These are phyloP conservation scores for Abrus precatorius DNA, from an alignment of 306 rosid genomes.

Conservation along the genomic window DNA sequence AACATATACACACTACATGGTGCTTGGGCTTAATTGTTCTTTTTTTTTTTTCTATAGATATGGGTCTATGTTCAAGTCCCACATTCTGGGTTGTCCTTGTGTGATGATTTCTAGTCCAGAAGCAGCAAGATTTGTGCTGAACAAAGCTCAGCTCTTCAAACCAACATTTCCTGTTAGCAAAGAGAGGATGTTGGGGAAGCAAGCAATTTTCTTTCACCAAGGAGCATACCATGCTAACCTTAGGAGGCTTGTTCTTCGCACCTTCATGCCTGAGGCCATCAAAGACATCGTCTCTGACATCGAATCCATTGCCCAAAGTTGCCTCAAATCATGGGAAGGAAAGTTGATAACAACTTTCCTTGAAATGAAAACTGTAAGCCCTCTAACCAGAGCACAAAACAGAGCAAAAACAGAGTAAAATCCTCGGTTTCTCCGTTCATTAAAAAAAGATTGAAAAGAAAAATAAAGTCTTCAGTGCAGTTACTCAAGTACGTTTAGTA, in stretches of 20 bases:
- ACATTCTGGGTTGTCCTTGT: slow-evolving; percentile 92
- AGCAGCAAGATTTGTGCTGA: slow-evolving; percentile 82
- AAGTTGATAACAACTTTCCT: slow-evolving; percentile 75
- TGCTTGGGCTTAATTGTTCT: background rate
- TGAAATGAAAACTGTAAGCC: slow-evolving; percentile 87
- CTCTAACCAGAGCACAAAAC: background rate
- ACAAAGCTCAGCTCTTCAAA: slow-evolving; percentile 78
- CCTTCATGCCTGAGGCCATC: slow-evolving; percentile 76
- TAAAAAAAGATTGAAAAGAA: background rate
- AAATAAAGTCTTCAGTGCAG: too few species aligned
- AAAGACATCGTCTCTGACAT: slow-evolving; percentile 58
- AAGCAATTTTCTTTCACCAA: slow-evolving; percentile 89
- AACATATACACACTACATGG: background rate
- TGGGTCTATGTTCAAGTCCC: slow-evolving; percentile 92
- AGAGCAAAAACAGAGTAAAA: slow-evolving; percentile 8
- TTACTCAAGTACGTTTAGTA: too few species aligned
- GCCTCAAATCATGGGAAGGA: slow-evolving; percentile 81
- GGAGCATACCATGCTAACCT: slow-evolving; percentile 89
- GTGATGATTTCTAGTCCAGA: slow-evolving; percentile 91
- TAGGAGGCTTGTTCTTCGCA: slow-evolving; percentile 85
- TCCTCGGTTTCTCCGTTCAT: slow-evolving; percentile 40
- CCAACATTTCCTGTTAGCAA: slow-evolving; percentile 94
- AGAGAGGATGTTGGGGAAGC: slow-evolving; percentile 89
- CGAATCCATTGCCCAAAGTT: slow-evolving; percentile 72
- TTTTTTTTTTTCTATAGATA: slow-evolving; percentile 55